A percentile compares a stretch with the other conserved stretches of the same genome.
Evolutionary conservation across 805 yeast genomes (phyloP).

Genomic region (Monosporozyma aerobia): DNA sequence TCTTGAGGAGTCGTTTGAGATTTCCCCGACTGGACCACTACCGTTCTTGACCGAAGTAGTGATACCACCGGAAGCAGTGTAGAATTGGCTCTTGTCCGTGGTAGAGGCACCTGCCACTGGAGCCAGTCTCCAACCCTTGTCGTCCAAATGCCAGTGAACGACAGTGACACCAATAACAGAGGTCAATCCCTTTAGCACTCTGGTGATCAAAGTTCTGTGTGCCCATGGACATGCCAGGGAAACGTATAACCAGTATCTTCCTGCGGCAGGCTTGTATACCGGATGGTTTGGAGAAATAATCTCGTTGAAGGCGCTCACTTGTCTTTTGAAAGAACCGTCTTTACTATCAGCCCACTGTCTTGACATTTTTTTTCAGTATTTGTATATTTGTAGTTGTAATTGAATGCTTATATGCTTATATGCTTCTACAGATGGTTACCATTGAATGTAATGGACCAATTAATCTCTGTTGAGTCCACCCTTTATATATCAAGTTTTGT

Average conservation of each 20-base stretch:
- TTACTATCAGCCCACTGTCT: slow-evolving; percentile 27
- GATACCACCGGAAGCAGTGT: slow-evolving; percentile 17
- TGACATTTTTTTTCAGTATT: slow-evolving; percentile 13
- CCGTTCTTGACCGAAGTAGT: slow-evolving; percentile 4
- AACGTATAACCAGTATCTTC: slow-evolving; percentile 80
- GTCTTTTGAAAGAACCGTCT: slow-evolving; percentile 50
- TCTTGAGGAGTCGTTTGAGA: slow-evolving; percentile 16
- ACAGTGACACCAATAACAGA: slow-evolving; percentile 58
- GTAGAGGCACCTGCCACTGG: neutral
- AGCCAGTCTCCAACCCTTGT: slow-evolving; percentile 77
- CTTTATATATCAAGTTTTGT: neutral
- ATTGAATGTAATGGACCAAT: no score
- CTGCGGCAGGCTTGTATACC: slow-evolving; percentile 60
- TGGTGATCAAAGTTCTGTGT: slow-evolving; percentile 66
- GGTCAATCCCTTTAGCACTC: slow-evolving; percentile 64
- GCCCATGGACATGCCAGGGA: slow-evolving; percentile 95
- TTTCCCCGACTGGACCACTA: slow-evolving; percentile 9
- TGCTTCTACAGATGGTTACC: no score
- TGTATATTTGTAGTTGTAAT: neutral
- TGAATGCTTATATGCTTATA: no score
- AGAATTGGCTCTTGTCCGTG: slow-evolving; percentile 3
- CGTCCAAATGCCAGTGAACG: slow-evolving; percentile 87
- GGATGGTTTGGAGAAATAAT: slow-evolving; percentile 44
- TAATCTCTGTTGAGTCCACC: neutral
- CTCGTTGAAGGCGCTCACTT: slow-evolving; percentile 52